phyloP scores from a whole-genome alignment of 2,329 filamentous ascomycete species.

The Alternaria consortialis region DNA sequence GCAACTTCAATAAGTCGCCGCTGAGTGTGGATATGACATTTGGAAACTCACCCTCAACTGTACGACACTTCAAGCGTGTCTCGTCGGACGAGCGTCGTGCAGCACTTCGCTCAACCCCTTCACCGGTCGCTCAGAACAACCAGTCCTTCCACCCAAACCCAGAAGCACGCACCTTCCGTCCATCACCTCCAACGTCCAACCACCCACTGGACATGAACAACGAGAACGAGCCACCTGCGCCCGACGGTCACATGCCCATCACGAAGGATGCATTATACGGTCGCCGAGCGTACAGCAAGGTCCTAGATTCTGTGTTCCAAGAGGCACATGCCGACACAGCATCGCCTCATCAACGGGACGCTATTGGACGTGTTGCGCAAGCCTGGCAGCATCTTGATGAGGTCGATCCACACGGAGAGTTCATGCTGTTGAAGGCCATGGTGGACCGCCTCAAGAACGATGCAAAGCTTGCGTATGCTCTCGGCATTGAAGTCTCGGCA shows the following conservation, averaged over 20 bases:
- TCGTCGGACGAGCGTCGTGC: conserved; percentile 66
- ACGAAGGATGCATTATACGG: conserved; percentile 85
- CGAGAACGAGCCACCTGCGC: conserved; percentile 68
- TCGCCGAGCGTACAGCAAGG: conserved; percentile 80
- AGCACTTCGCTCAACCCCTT: conserved; percentile 44
- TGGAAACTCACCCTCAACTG: conserved; percentile 90
- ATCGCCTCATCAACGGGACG: conserved; percentile 77
- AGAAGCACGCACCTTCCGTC: conserved; percentile 49
- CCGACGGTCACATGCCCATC: conserved; percentile 62
- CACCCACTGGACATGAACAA: conserved; percentile 54
- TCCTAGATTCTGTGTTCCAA: conserved; percentile 82
- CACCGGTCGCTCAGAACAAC: conserved; percentile 21
- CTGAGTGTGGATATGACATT: conserved; percentile 91
- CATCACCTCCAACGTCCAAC: conserved; percentile 45
- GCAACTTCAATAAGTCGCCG: conserved; percentile 69
- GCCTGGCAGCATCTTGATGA: conserved; percentile 86
- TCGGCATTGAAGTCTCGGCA: conserved; percentile 51
- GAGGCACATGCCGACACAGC: conserved; percentile 85
- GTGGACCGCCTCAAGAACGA: conserved; percentile 77
- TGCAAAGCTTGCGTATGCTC: conserved; percentile 65
- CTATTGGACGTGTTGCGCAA: conserved; percentile 81
- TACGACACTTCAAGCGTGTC: conserved; percentile 88
- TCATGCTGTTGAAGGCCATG: conserved; percentile 81
- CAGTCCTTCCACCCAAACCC: conserved; percentile 48
- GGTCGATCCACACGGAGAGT: conserved; percentile 88